phyloP scores from a whole-genome alignment of 2,329 filamentous ascomycete genomes.

The Rugonectria rugulosa region DNA sequence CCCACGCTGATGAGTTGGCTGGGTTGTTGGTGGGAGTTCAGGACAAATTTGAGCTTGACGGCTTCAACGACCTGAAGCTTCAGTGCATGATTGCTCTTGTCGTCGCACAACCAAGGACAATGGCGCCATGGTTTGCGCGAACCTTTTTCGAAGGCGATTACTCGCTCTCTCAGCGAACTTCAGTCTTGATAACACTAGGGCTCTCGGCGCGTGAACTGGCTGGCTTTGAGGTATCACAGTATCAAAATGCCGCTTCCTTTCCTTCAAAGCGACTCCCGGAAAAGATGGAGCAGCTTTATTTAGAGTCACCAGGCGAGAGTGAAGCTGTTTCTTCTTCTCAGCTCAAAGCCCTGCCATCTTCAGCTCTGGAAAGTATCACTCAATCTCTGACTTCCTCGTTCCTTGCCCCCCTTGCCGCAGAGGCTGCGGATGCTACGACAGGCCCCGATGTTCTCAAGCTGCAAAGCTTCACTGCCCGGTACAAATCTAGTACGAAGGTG shows the following conservation, averaged over 20 bases:
- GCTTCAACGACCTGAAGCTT: slow-evolving; percentile 77
- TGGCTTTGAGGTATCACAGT: slow-evolving; percentile 70
- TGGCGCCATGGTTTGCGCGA: slow-evolving; percentile 84
- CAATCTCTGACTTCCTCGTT: slow-evolving; percentile 73
- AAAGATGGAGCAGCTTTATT: slow-evolving; percentile 76
- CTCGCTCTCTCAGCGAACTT: slow-evolving; percentile 82
- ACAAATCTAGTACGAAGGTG: slow-evolving; percentile 44
- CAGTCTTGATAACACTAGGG: slow-evolving; percentile 82
- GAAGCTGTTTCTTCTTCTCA: slow-evolving; percentile 41
- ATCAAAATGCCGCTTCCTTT: slow-evolving; percentile 65
- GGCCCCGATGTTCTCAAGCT: slow-evolving; percentile 89
- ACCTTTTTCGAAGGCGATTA: slow-evolving; percentile 93
- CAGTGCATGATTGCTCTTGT: slow-evolving; percentile 85
- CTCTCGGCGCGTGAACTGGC: slow-evolving; percentile 85
- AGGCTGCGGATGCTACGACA: slow-evolving; percentile 79
- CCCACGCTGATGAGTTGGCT: slow-evolving; percentile 84
- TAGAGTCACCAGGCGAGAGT: slow-evolving; percentile 43
- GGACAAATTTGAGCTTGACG: slow-evolving; percentile 82
- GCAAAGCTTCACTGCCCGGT: slow-evolving; percentile 78
- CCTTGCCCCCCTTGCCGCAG: slow-evolving; percentile 81
- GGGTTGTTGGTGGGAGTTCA: slow-evolving; percentile 79
- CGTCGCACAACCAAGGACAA: slow-evolving; percentile 75
- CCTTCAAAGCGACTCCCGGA: slow-evolving; percentile 82
- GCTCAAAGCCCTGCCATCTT: slow-evolving; percentile 61
- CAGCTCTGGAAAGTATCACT: slow-evolving; percentile 73